These are phyloP conservation scores for Closterium sp. DNA, from an alignment of 139 green algal species.

Conservation along the genomic window DNA sequence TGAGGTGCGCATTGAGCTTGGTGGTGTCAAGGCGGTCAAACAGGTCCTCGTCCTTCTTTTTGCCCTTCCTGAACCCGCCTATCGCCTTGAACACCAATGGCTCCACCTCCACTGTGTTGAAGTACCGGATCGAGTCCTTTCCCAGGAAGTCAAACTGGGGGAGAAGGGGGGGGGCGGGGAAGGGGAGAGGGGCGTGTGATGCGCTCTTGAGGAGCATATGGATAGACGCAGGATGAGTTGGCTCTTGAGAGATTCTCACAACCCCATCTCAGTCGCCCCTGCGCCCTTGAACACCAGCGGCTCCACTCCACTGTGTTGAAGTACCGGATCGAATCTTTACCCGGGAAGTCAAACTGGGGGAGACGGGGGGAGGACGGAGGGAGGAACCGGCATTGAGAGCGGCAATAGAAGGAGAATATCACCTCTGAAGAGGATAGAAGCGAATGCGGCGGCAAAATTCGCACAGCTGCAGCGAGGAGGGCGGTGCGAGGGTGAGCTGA, in stretches of 20 bases:
- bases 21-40: constrained; percentile 89
- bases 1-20: constrained; percentile 90
- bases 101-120: constrained; percentile 90
- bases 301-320: constrained; percentile 91
- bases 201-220: too few relatives aligned
- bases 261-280: too few relatives aligned
- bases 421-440: background rate
- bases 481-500: too few relatives aligned
- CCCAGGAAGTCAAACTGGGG: constrained; percentile 96
- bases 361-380: background rate
- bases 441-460: too few relatives aligned
- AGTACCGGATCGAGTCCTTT: constrained; percentile 97
- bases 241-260: too few relatives aligned
- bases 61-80: constrained; percentile 60
- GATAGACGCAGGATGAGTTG: too few relatives aligned
- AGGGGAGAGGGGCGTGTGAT: background rate
- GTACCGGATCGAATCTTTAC: constrained; percentile 89
- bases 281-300: constrained; percentile 31
- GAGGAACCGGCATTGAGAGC: background rate
- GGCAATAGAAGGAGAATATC: too few relatives aligned
- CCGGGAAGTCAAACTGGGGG: background rate
- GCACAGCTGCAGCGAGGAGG: constrained; percentile 27
- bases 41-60: constrained; percentile 78
- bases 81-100: constrained; percentile 33
- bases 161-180: background rate